A percentile compares a stretch with the other conserved stretches of the same genome.
Conservation (phyloP, 2,329 filamentous ascomycete species). For the Botryotinia convoluta region DNA sequence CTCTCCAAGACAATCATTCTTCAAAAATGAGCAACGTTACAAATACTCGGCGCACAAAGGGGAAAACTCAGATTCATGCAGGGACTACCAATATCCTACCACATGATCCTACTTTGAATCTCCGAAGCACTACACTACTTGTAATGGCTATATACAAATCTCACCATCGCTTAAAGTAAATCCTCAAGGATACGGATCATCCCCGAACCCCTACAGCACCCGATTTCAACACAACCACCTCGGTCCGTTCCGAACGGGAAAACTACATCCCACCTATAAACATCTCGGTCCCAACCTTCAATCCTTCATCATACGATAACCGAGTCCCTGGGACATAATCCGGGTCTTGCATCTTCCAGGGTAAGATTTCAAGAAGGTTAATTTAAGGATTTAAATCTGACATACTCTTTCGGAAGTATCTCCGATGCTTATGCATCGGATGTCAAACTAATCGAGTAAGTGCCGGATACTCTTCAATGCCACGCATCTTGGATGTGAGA, state of each 20-base stretch:
- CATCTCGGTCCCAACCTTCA: too few species aligned
- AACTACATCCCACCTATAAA: background rate
- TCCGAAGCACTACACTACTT: too few species aligned
- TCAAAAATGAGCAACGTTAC: background rate
- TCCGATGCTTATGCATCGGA: background rate
- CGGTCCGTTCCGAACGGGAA: background rate
- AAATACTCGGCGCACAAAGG: background rate
- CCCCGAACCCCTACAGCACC: background rate
- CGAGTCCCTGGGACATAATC: background rate
- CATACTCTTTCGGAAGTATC: background rate
- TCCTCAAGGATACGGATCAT: background rate
- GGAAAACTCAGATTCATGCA: too few species aligned
- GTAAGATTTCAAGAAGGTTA: background rate
- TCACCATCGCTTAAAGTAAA: background rate
- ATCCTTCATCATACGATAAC: background rate
- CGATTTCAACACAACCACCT: background rate
- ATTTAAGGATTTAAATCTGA: background rate
- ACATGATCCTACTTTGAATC: too few species aligned
- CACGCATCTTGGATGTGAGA: background rate
- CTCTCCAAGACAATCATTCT: background rate
- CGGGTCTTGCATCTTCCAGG: background rate
- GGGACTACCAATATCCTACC: too few species aligned
- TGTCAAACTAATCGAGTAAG: background rate
- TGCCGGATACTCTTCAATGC: background rate
- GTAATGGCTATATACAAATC: background rate